Evolutionary conservation across 1,284 basidiomycete genomes (phyloP).

Genomic region (Polyporus tsugae): DNA sequence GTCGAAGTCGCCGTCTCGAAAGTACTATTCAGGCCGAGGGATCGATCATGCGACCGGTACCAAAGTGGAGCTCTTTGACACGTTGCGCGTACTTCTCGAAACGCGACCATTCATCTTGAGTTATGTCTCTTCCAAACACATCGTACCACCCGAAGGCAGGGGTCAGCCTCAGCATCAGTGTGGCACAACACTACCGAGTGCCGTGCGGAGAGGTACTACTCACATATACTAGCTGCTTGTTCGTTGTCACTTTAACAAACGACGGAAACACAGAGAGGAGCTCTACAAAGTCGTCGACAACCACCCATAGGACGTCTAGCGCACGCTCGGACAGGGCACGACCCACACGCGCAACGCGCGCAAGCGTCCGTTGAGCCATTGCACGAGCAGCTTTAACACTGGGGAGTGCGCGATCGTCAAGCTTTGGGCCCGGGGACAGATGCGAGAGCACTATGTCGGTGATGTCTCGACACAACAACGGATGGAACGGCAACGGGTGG

Average conservation of each 20-base stretch:
- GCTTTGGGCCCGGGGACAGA: too few species aligned
- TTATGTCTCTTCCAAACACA: too few species aligned
- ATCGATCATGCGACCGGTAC: neutral
- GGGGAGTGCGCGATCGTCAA: too few species aligned
- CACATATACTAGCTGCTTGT: neutral
- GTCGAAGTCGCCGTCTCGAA: too few species aligned
- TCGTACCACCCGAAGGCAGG: too few species aligned
- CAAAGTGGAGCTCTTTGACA: neutral
- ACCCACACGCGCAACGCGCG: neutral
- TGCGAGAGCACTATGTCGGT: too few species aligned
- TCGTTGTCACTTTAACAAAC: neutral
- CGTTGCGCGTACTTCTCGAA: neutral
- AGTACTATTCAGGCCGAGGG: too few species aligned
- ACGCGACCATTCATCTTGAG: neutral
- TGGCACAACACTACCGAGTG: too few species aligned
- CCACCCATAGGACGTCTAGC: neutral
- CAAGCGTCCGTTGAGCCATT: neutral
- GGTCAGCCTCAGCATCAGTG: neutral
- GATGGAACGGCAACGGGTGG: too few species aligned
- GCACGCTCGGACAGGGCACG: neutral
- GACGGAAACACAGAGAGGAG: conserved; percentile 1
- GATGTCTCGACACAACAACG: too few species aligned
- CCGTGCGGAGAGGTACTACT: neutral
- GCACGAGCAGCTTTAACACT: too few species aligned
- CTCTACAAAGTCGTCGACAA: neutral